phyloP scores from a whole-genome alignment of 352 stramenopile species.

The Globisporangium nagaii region DNA sequence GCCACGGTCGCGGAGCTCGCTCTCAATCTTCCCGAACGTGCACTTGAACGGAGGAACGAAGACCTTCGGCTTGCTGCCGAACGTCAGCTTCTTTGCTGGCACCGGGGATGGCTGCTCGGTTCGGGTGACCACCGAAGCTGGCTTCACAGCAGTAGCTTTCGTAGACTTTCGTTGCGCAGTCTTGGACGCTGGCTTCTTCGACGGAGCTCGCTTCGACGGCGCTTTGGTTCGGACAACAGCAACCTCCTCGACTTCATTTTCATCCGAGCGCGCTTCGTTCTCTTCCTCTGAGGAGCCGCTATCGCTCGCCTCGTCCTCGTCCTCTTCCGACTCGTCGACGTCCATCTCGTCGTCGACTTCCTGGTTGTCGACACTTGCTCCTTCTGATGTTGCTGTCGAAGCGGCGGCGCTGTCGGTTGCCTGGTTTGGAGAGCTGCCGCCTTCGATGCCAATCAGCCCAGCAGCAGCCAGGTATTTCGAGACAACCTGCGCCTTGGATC shows the following conservation, averaged over 20 bases:
- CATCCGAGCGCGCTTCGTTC: not conserved
- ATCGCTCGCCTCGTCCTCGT: not conserved
- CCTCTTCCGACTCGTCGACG: conserved; percentile 8
- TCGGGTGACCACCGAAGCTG: not conserved
- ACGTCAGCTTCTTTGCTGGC: conserved; percentile 14
- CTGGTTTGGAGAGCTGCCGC: not conserved
- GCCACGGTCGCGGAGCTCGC: conserved; percentile 39
- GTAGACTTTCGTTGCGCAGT: not conserved
- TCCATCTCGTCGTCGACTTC: conserved; percentile 17
- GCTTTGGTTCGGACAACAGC: not conserved
- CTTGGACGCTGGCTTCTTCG: not conserved
- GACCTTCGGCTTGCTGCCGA: not conserved
- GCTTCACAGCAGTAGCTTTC: not conserved
- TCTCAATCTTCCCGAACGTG: conserved; percentile 55
- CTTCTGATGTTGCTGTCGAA: not conserved
- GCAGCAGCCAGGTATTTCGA: conserved; percentile 48
- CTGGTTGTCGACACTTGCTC: not conserved
- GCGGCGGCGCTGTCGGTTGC: not conserved
- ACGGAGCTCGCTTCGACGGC: not conserved
- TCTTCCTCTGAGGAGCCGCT: conserved; percentile 6
- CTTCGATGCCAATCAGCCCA: conserved; percentile 7
- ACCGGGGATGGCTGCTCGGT: not conserved
- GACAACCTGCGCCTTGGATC: conserved; percentile 51
- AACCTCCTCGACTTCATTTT: conserved; percentile 11
- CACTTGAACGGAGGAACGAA: conserved; percentile 54